A percentile compares a stretch with the other conserved stretches of the same genome.
Conservation (phyloP, 768 basidiomycete species). For the Suillus luteus region DNA sequence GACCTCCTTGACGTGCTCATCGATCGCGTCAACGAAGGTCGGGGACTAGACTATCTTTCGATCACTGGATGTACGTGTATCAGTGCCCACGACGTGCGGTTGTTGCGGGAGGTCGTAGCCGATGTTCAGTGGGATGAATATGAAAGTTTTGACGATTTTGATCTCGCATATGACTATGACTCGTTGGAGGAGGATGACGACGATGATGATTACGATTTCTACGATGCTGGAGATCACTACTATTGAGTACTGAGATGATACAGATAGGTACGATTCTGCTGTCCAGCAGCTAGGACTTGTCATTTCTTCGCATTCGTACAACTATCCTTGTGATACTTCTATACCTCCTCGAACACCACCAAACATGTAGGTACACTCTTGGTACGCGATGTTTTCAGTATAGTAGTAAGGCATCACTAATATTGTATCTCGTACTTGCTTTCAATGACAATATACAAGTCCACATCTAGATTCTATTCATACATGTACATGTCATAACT, state of each 20-base stretch:
- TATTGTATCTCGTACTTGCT: neutral
- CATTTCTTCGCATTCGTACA: neutral
- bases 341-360: neutral
- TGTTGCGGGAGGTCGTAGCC: slow-evolving; percentile 10
- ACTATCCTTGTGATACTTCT: neutral
- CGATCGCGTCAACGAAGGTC: slow-evolving; percentile 10
- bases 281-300: neutral
- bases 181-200: neutral
- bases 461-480: neutral
- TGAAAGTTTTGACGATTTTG: neutral
- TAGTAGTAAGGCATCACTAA: neutral
- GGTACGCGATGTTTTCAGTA: neutral
- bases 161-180: neutral
- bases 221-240: neutral
- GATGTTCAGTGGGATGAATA: slow-evolving; percentile 6
- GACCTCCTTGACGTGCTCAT: slow-evolving; percentile 11
- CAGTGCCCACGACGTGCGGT: neutral
- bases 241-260: neutral
- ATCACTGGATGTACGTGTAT: neutral
- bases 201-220: neutral
- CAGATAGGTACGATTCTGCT: neutral
- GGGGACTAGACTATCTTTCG: neutral
- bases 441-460: neutral
- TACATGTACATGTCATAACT: neutral
- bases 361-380: neutral